Percentiles rank a stretch among this genome's conserved stretches.
phyloP scores from a whole-genome alignment of 768 basidiomycete species.

The Pleurotus giganteus region DNA sequence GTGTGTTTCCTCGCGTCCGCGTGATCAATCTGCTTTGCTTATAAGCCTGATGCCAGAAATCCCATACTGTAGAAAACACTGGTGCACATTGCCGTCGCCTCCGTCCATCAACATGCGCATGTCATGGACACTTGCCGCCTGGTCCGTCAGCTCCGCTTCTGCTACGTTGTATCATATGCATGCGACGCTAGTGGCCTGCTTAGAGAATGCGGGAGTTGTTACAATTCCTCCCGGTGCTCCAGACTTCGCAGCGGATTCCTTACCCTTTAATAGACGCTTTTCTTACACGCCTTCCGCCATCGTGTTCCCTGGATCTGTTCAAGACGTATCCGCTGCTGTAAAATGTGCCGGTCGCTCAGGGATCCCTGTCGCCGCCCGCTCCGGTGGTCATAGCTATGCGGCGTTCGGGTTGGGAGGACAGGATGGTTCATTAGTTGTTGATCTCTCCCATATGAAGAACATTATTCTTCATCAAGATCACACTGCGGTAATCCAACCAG shows the following conservation, averaged over 20 bases:
- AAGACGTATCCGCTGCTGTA: neutral
- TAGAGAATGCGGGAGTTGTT: neutral
- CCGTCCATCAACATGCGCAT: too few relatives aligned
- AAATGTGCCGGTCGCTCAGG: neutral
- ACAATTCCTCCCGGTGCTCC: neutral
- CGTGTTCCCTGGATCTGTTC: neutral
- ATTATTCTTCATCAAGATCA: constrained; percentile 28
- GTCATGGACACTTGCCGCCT: too few relatives aligned
- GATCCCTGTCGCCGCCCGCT: neutral
- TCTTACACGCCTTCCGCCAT: constrained; percentile 15
- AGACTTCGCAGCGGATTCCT: neutral
- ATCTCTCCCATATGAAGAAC: constrained; percentile 33
- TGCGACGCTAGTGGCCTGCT: neutral
- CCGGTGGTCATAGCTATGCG: constrained; percentile 37
- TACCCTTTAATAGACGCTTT: constrained; percentile 25
- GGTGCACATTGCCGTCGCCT: too few relatives aligned
- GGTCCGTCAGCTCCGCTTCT: too few relatives aligned
- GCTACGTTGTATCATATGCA: neutral
- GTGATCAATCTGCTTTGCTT: too few relatives aligned
- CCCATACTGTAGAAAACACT: too few relatives aligned
- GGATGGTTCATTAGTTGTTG: constrained; percentile 39
- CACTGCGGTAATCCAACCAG: constrained; percentile 34
- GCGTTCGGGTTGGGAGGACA: constrained; percentile 42
- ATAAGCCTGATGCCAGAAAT: too few relatives aligned
- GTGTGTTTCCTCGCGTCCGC: too few relatives aligned